These are phyloP conservation scores for Wickerhamiella infanticola DNA, from an alignment of 1,139 yeast species.

Conservation along the genomic window DNA sequence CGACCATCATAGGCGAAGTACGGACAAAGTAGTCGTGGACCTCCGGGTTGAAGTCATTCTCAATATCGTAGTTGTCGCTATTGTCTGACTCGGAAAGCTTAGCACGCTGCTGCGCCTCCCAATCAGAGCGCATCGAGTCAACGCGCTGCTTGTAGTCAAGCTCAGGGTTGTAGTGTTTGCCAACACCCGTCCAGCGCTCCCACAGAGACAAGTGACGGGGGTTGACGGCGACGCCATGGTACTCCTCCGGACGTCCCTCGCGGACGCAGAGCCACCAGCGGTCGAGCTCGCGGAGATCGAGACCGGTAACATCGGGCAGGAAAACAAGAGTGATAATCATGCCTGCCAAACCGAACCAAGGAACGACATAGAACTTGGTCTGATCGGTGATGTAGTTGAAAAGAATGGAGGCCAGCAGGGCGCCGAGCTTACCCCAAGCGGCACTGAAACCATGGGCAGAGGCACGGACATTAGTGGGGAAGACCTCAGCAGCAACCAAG, in stretches of 20 bases:
- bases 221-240: conserved; percentile 27
- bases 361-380: conserved; percentile 25
- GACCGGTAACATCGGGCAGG: conserved; percentile 27
- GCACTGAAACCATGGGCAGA: conserved; percentile 98
- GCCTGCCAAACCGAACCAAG: conserved; percentile 28
- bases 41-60: conserved; percentile 16
- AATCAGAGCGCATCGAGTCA: conserved; percentile 24
- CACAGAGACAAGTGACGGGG: conserved; percentile 24
- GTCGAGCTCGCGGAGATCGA: conserved; percentile 26
- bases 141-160: conserved; percentile 26
- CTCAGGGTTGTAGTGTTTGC: conserved; percentile 25
- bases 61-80: conserved; percentile 11
- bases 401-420: conserved; percentile 78
- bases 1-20: conserved; percentile 22
- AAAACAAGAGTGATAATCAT: conserved; percentile 23
- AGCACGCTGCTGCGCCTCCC: conserved; percentile 23
- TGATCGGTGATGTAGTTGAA: conserved; percentile 24
- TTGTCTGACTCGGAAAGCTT: conserved; percentile 16
- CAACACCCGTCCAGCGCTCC: conserved; percentile 24
- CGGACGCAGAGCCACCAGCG: conserved; percentile 24
- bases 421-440: conserved; percentile 91
- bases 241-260: conserved; percentile 23
- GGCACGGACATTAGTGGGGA: conserved; percentile 95
- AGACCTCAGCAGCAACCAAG: conserved; percentile 89
- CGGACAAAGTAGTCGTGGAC: conserved; percentile 24